Evolutionary conservation across 495 filamentous ascomycete genomes (phyloP).

Genomic region (Staphylotrichum tortipilum): DNA sequence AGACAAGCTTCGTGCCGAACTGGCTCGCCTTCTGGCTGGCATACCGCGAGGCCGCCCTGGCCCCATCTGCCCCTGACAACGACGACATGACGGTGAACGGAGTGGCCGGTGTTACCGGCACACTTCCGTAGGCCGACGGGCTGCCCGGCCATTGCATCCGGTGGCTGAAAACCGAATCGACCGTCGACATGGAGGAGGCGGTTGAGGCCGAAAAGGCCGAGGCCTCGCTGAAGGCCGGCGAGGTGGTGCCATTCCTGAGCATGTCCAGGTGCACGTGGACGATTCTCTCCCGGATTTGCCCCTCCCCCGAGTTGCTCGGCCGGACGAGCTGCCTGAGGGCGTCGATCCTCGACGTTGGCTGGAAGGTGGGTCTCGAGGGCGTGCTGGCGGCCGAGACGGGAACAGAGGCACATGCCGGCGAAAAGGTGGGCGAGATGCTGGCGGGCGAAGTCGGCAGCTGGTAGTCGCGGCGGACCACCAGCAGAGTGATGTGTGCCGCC

Average conservation of each 20-base stretch:
- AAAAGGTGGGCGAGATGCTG: conserved; percentile 14
- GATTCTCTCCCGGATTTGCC: conserved; percentile 20
- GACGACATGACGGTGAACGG: conserved; percentile 33
- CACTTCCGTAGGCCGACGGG: conserved; percentile 17
- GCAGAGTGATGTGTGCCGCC: conserved; percentile 36
- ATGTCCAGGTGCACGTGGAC: conserved; percentile 19
- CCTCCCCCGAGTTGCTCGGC: conserved; percentile 15
- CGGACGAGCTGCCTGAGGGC: conserved; percentile 35
- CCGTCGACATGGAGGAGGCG: conserved; percentile 9
- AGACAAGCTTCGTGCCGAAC: conserved; percentile 33
- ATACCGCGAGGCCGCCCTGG: conserved; percentile 3
- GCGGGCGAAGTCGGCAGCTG: conserved; percentile 33
- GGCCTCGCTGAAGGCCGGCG: conserved; percentile 24
- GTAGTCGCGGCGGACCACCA: conserved; percentile 43
- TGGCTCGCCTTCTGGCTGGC: conserved; percentile 19
- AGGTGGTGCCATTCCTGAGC: conserved; percentile 17
- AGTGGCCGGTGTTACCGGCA: conserved; percentile 37
- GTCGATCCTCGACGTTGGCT: conserved; percentile 23
- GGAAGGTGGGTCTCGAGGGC: conserved; percentile 20
- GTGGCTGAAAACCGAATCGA: neutral
- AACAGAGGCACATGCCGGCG: conserved; percentile 14
- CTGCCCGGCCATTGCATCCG: conserved; percentile 17
- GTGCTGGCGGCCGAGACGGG: conserved; percentile 24
- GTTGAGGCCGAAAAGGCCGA: conserved; percentile 19
- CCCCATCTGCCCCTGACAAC: conserved; percentile 16